Conservation (phyloP, 208 protist species). For the Trypanosomatidae sp. region DNA sequence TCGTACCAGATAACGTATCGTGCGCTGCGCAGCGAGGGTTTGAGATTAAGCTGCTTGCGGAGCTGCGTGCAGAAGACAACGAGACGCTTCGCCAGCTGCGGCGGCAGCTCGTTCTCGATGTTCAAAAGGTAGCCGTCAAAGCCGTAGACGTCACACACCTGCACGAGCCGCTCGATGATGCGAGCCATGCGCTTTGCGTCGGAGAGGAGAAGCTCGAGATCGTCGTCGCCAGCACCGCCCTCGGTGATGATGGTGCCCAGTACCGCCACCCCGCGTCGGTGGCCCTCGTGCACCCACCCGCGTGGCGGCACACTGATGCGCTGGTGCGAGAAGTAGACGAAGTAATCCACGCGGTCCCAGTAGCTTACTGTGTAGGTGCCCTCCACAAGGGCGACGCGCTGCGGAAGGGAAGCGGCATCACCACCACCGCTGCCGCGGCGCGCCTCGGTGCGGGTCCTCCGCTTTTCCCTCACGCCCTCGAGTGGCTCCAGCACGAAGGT, state of each 20-base stretch:
- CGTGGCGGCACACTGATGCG: slow-evolving; percentile 82
- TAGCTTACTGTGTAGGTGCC: slow-evolving; percentile 62
- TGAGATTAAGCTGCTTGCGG: slow-evolving; percentile 27
- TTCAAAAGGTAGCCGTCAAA: slow-evolving; percentile 95
- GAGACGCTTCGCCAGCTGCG: slow-evolving; percentile 43
- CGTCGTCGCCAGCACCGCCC: slow-evolving; percentile 31
- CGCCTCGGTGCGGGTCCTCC: background rate
- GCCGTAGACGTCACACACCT: slow-evolving; percentile 59
- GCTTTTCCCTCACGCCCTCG: no score
- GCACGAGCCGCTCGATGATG: slow-evolving; percentile 55
- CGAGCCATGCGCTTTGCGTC: slow-evolving; percentile 38
- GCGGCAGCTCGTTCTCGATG: slow-evolving; percentile 65
- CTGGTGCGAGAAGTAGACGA: slow-evolving; percentile 91
- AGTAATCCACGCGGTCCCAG: slow-evolving; percentile 76
- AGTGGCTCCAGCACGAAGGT: slow-evolving; percentile 37
- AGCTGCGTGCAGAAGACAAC: slow-evolving; percentile 61
- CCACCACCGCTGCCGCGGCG: background rate
- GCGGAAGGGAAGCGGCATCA: no score
- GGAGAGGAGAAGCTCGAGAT: slow-evolving; percentile 38
- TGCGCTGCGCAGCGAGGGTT: background rate
- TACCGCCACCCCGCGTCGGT: slow-evolving; percentile 79
- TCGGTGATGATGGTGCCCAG: slow-evolving; percentile 90
- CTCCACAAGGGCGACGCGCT: no score
- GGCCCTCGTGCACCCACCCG: slow-evolving; percentile 73
- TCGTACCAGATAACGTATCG: slow-evolving; percentile 94